These are phyloP conservation scores for Phytophthora foliorum DNA, from an alignment of 352 stramenopile species.

Conservation along the genomic window DNA sequence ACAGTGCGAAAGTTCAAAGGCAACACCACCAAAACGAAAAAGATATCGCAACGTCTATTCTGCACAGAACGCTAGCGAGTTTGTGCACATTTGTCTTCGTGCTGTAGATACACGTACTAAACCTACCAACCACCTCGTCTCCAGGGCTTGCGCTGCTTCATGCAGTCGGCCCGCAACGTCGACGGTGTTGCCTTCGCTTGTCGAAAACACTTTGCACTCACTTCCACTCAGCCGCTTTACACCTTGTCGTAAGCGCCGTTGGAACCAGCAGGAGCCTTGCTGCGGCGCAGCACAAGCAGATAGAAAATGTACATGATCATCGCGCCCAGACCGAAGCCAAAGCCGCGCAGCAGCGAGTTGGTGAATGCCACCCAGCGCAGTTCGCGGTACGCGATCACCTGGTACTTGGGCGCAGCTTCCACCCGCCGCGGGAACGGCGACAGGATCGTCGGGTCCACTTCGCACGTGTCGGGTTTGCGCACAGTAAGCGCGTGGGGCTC, in stretches of 20 bases:
- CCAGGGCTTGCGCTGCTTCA: conserved; percentile 15
- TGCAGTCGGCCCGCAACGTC: conserved; percentile 6
- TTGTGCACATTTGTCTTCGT: conserved; percentile 41
- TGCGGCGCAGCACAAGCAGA: conserved; percentile 72
- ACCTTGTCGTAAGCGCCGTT: conserved; percentile 81
- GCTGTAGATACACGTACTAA: conserved; percentile 48
- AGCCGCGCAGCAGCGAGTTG: conserved; percentile 77
- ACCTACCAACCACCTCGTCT: conserved; percentile 40
- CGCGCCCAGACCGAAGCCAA: conserved; percentile 77
- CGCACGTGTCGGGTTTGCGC: conserved; percentile 69
- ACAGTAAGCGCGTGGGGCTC: conserved; percentile 62
- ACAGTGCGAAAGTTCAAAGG: neutral
- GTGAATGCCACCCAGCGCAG: conserved; percentile 85
- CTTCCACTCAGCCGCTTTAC: conserved; percentile 43
- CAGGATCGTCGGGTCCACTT: conserved; percentile 79
- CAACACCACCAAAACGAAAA: conserved; percentile 18
- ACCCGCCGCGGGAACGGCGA: conserved; percentile 71
- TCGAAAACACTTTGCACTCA: conserved; percentile 34
- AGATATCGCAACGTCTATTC: conserved; percentile 51
- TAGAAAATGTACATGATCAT: conserved; percentile 90
- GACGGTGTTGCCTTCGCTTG: conserved; percentile 26
- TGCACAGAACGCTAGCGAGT: conserved; percentile 38
- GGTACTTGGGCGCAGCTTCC: conserved; percentile 74
- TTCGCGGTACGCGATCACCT: conserved; percentile 85
- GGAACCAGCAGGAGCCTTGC: conserved; percentile 42